Evolutionary conservation across 495 filamentous ascomycete species (phyloP), one percentile per base, ranked within the genome.

Genomic region (Evernia prunastri): DNA sequence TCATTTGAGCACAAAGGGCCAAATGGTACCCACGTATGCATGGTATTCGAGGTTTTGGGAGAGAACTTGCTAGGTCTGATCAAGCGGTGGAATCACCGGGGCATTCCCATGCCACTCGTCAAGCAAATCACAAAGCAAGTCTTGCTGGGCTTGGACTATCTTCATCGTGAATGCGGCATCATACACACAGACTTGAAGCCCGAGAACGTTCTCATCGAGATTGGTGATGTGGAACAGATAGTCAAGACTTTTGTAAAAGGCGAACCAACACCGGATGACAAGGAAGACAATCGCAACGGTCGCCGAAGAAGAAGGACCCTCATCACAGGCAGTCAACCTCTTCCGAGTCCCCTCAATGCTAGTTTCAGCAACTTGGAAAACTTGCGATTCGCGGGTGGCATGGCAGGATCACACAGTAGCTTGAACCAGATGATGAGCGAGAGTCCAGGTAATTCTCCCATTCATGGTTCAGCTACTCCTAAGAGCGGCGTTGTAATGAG

Each of bases 101-200:
- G 94, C 35, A 97, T 98, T 59, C 94, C 94, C 36, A 96, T 96
- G 87, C 82, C 88, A 25, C 82, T 98, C 37, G 94, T 98, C 67
- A 96, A 96, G 78, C 94, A 98, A 75, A 98, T 98, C 75, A 93
- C 95, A 4, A 98, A 98, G 75, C 94, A 98, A 75, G 94, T 98
- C 18, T 82, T 98, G 60, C 82, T 98, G 54, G 94, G 94, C 6
- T 80, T 98, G 56, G 94, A 98, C 71, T 97, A 98, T 73, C 82
- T 98, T 27, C 94, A 98, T 69, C 86, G 94, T 57, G 94, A 98
- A 76, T 98, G 94, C 78, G 95, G 95, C 66, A 98, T 98, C 75
- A 97, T 98, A 68, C 94, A 98, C 76, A 98, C 94, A 9, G 94
- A 98, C 75, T 76, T 98, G 66, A 98, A 98, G 74, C 94, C 94